Evolutionary conservation across 1,284 basidiomycete genomes (phyloP).

Genomic region (Termitomyces sp.): DNA sequence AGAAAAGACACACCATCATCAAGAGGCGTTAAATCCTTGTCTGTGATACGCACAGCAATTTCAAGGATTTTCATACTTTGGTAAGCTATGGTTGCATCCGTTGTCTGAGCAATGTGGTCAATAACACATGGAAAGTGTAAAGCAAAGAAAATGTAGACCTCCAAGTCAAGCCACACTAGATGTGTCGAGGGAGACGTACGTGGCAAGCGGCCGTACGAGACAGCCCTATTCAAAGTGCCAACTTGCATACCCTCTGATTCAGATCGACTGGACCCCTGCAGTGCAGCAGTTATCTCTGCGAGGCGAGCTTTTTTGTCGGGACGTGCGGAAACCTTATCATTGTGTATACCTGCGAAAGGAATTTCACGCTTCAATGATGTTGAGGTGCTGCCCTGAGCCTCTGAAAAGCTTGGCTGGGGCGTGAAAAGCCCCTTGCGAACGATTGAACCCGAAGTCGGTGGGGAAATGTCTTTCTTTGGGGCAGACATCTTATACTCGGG

Average conservation of each 20-base stretch:
- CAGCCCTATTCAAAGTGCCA: neutral
- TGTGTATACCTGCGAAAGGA: neutral
- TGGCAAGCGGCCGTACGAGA: neutral
- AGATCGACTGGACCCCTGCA: neutral
- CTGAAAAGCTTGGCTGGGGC: neutral
- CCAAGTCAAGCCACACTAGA: constrained; percentile 2
- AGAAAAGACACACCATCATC: constrained; percentile 5
- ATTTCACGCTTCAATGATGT: neutral
- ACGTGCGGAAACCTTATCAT: neutral
- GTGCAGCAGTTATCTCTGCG: neutral
- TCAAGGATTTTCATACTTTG: constrained; percentile 1
- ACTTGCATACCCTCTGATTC: neutral
- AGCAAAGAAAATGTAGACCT: neutral
- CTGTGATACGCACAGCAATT: constrained; percentile 7
- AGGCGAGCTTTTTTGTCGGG: neutral
- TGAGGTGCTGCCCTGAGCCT: neutral
- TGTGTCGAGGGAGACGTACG: neutral
- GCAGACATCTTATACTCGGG: neutral
- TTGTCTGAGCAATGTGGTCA: neutral
- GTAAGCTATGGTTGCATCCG: neutral
- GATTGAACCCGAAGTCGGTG: neutral
- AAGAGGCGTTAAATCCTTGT: constrained; percentile 3
- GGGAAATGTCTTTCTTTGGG: neutral
- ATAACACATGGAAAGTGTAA: neutral
- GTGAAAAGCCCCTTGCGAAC: neutral